A percentile compares a stretch with the other conserved stretches of the same genome.
phyloP scores from a whole-genome alignment of 1,284 basidiomycete species.

The Moesziomyces parantarcticus region DNA sequence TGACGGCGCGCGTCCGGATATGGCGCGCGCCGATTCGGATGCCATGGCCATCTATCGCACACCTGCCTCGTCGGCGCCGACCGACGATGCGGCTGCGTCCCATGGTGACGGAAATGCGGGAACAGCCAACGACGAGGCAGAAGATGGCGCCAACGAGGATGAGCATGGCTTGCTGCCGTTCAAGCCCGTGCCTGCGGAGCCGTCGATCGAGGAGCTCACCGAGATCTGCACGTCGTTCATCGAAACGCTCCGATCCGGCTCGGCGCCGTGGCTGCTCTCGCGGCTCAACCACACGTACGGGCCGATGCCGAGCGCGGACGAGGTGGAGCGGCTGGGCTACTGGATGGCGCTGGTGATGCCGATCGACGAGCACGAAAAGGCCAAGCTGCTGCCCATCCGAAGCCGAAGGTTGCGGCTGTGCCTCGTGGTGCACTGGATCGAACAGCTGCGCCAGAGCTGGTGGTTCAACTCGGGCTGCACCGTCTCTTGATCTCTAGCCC shows the following conservation, averaged over 20 bases:
- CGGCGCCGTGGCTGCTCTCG: conserved; percentile 90
- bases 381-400: conserved; percentile 88
- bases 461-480: conserved; percentile 69
- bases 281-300: conserved; percentile 74
- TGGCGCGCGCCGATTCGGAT: conserved; percentile 23
- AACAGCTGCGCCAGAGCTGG: conserved; percentile 73
- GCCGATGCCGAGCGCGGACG: conserved; percentile 52
- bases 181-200: conserved; percentile 59
- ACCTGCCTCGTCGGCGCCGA: conserved; percentile 3
- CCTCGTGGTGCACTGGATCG: conserved; percentile 92
- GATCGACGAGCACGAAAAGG: conserved; percentile 94
- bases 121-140: not conserved
- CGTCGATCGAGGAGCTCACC: conserved; percentile 78
- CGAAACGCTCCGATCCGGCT: conserved; percentile 80
- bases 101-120: not conserved
- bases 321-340: conserved; percentile 58
- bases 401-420: conserved; percentile 80
- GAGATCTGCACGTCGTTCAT: conserved; percentile 82
- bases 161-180: conserved; percentile 27
- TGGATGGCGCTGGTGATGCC: conserved; percentile 92
- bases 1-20: conserved; percentile 16
- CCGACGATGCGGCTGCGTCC: not conserved
- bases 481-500: conserved; percentile 34
- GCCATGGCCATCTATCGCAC: conserved; percentile 34
- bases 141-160: not conserved